phyloP scores from a whole-genome alignment of 108 stramenopile species.

The Nitzschia inconspicua region DNA sequence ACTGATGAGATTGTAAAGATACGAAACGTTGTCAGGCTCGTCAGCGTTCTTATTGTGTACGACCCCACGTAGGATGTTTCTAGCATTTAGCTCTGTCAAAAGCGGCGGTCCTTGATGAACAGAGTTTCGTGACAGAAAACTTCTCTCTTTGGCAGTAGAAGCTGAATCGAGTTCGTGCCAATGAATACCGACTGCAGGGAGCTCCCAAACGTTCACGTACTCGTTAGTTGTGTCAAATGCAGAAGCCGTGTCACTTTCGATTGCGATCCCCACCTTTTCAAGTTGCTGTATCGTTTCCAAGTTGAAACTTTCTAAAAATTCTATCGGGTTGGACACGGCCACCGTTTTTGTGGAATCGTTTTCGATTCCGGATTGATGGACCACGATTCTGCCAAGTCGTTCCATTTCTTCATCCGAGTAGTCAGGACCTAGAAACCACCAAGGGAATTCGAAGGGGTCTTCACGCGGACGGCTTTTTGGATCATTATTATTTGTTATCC shows the following conservation, averaged over 20 bases:
- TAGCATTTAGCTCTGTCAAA: background rate
- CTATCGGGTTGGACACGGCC: background rate
- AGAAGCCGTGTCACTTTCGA: background rate
- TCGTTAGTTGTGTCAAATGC: background rate
- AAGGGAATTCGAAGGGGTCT: too few relatives aligned
- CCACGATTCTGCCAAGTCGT: background rate
- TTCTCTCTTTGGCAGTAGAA: background rate
- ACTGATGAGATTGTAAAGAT: constrained; percentile 14
- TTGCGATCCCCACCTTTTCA: background rate
- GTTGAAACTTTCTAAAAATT: background rate
- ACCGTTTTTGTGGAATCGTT: background rate
- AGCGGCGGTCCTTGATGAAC: background rate
- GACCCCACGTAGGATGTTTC: constrained; percentile 4
- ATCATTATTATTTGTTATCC: too few relatives aligned
- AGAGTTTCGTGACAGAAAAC: too few relatives aligned
- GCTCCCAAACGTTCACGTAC: background rate
- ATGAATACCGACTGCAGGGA: background rate
- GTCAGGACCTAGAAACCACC: background rate
- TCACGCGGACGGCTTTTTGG: too few relatives aligned
- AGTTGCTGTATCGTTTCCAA: background rate
- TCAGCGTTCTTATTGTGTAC: constrained; percentile 18
- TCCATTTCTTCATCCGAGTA: constrained; percentile 11
- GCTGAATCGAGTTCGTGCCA: background rate
- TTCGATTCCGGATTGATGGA: background rate
- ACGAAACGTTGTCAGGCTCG: background rate